phyloP scores from a whole-genome alignment of 768 basidiomycete species.

The Phanerochaete sordida region DNA sequence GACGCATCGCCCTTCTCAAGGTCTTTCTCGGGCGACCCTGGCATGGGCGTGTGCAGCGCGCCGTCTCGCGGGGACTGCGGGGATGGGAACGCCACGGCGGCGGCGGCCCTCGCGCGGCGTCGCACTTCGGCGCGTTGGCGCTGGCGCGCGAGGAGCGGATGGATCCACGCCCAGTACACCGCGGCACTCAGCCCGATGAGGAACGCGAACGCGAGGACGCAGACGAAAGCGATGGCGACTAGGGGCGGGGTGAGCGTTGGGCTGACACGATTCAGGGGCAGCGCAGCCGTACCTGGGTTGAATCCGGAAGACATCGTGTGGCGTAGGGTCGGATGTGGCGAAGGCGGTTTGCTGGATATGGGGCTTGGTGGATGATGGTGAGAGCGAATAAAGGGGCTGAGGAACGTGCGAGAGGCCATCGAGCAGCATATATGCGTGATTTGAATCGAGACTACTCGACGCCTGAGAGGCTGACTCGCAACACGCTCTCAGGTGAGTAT shows the following conservation, averaged over 20 bases:
- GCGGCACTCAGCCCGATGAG: slow-evolving; percentile 2
- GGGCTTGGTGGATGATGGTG: background rate
- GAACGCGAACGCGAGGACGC: slow-evolving; percentile 2
- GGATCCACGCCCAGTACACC: slow-evolving; percentile 8
- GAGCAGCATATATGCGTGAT: background rate
- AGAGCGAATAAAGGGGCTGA: background rate
- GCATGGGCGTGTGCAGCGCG: background rate
- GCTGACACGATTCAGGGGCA: background rate
- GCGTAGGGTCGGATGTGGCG: background rate
- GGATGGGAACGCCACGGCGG: background rate
- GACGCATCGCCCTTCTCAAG: background rate
- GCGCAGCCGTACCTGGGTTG: slow-evolving; percentile 2
- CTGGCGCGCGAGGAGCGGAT: slow-evolving; percentile 3
- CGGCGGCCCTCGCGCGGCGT: background rate
- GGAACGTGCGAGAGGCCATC: background rate
- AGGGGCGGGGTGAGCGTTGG: background rate
- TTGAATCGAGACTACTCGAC: background rate
- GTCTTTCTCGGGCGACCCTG: background rate
- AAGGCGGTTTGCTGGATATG: background rate
- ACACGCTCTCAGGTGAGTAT: background rate
- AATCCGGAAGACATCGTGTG: slow-evolving; percentile 3
- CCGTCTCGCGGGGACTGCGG: background rate
- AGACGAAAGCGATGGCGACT: slow-evolving; percentile 11
- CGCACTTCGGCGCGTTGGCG: background rate
- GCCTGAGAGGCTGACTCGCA: background rate